Percentiles rank a stretch among this genome's conserved stretches.
Evolutionary conservation across 305 asterid genomes (phyloP).

Genomic region (Euphrasia arctica): DNA sequence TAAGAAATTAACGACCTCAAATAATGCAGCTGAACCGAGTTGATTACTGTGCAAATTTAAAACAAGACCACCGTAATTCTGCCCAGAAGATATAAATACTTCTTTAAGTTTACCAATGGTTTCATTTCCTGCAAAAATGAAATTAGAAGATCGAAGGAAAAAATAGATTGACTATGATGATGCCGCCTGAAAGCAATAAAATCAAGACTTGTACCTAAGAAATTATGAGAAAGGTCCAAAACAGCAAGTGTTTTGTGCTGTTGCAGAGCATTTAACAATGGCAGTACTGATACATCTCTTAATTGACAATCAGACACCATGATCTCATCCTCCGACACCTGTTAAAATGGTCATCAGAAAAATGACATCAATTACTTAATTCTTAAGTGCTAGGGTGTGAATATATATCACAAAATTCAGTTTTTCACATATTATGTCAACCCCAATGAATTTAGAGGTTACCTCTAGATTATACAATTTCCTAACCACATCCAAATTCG

Average conservation of each 20-base stretch:
- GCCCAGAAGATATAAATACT: constrained; percentile 70
- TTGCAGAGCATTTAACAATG: constrained; percentile 76
- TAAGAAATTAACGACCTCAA: constrained; percentile 54
- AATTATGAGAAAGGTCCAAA: constrained; percentile 90
- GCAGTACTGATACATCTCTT: constrained; percentile 74
- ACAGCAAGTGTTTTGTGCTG: constrained; percentile 76
- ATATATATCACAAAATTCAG: constrained; percentile 14
- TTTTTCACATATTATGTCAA: constrained; percentile 1
- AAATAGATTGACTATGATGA: constrained; percentile 15
- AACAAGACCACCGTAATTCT: constrained; percentile 73
- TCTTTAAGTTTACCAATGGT: constrained; percentile 74
- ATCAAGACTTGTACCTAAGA: constrained; percentile 51
- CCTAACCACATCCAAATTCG: constrained; percentile 65
- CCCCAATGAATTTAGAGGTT: constrained; percentile 24
- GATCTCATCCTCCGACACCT: constrained; percentile 92
- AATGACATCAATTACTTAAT: constrained; percentile 21
- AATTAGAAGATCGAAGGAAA: constrained; percentile 14
- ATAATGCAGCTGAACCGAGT: constrained; percentile 83
- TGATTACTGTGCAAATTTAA: constrained; percentile 84
- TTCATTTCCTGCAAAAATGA: constrained; percentile 64
- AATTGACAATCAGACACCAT: constrained; percentile 79
- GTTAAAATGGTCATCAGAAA: constrained; percentile 29
- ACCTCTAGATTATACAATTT: constrained; percentile 84
- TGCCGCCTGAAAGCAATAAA: constrained; percentile 9
- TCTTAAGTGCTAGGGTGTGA: constrained; percentile 13